Base-by-base conservation (phyloP, 768 basidiomycete genomes). In the Boletus rex-veris region DNA sequence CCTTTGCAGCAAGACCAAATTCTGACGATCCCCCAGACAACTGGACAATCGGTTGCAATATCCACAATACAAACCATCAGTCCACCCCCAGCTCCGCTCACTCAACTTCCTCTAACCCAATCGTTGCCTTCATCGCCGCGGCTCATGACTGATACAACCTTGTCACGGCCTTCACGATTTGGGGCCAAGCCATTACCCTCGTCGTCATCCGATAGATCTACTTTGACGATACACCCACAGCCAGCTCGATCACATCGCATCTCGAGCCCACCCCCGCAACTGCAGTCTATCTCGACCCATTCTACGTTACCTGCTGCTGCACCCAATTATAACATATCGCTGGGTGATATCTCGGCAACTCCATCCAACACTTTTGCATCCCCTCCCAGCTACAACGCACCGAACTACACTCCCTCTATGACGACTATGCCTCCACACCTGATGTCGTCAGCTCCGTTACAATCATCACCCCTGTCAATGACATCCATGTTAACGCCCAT, bases 261-360 rank as follows among this genome's bases (percentile, higher is more conserved):
- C 7, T 60, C 57, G n/a, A 61, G 55, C 18, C 63, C 63, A 21
- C 54, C 63, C 21, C 57, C 57, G 11, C 69, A 67, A 44, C 48
- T 44, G 19, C 67, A 57, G n/a, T 54, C 53, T 21, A 33, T 45
- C 42, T 39, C 64, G 10, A 48, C 57, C 31, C 41, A 53, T 31
- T 45, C 61, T 45, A 54, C 53, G 35, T 35, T 40, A 10, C 43
- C 59, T 30, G 30, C 44, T 28, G 28, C 51, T 19, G 14, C 65
- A 47, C 84, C 84, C n/a, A 85, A 84, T 58, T 85, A 84, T 64
- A 85, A 81, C 56, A 72, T 83, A 59, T 74, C 77, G 7, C 60
- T 80, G 7, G 64, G 77, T 1, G 59, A 72, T 50, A 53, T 71
- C 42, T 54, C 60, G 14, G 48, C 60, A 42, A 26, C 61, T 10